A percentile compares a stretch with the other conserved stretches of the same genome.
phyloP scores from a whole-genome alignment of 345 rosid species.

The Moringa oleifera region DNA sequence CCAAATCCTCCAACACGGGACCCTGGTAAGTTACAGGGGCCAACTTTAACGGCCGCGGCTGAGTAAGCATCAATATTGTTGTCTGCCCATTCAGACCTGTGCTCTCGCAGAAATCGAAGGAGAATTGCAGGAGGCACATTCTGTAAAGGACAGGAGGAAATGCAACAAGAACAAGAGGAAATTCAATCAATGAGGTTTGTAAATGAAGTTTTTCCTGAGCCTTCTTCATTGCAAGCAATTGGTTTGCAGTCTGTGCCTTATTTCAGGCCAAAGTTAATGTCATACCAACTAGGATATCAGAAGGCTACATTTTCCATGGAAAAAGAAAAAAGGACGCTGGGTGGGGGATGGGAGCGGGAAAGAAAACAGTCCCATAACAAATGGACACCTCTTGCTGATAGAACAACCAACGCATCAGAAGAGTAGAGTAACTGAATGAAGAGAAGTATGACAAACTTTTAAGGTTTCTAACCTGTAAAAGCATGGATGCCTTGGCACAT shows the following conservation, averaged over 20 bases:
- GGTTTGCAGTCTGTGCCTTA: not conserved
- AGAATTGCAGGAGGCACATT: conserved; percentile 98
- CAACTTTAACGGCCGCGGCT: conserved; percentile 92
- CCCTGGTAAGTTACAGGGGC: conserved; percentile 72
- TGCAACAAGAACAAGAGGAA: not conserved
- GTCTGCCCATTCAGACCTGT: conserved; percentile 99
- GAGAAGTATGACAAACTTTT: too few species aligned
- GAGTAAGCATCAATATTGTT: conserved; percentile 90
- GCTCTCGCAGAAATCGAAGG: conserved; percentile 92
- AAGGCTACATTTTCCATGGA: too few species aligned
- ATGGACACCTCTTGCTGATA: not conserved
- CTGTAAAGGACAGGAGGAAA: conserved; percentile 29
- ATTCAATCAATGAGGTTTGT: not conserved
- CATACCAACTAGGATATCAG: not conserved
- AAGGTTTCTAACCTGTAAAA: conserved; percentile 61
- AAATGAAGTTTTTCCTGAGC: not conserved
- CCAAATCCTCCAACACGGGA: conserved; percentile 87
- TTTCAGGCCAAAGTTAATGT: not conserved
- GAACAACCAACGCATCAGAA: not conserved
- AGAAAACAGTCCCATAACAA: too few species aligned
- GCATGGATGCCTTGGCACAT: conserved; percentile 99
- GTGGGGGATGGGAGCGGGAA: not conserved
- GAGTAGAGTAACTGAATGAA: too few species aligned
- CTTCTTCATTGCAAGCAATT: not conserved
- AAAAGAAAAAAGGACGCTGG: not conserved